phyloP scores from a whole-genome alignment of 202 grass and related monocot genomes.

The Setaria italica region DNA sequence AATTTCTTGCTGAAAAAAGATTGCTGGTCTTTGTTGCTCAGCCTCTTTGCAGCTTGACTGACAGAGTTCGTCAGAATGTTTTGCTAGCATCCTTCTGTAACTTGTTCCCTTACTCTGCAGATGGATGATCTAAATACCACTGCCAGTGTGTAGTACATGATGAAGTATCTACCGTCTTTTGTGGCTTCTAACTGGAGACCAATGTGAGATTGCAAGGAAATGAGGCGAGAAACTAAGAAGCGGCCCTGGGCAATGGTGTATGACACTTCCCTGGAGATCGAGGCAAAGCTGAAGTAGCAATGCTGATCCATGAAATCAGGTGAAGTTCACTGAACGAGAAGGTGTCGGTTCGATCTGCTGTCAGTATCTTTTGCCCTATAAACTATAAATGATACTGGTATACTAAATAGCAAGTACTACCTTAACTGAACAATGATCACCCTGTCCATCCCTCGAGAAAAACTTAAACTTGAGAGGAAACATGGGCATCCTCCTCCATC shows the following conservation, averaged over 20 bases:
- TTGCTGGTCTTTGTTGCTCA: not conserved
- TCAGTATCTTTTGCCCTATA: constrained; percentile 13
- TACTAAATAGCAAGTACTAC: not conserved
- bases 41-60: not conserved
- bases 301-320: constrained; percentile 29
- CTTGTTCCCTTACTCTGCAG: constrained; percentile 25
- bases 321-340: not conserved
- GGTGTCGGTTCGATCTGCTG: constrained; percentile 6
- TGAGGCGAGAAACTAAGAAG: not conserved
- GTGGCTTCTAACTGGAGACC: not conserved
- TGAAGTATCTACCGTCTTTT: not conserved
- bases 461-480: not conserved
- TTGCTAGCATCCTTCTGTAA: not conserved
- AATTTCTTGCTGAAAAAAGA: not conserved
- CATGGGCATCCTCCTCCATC: constrained; percentile 14
- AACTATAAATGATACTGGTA: not conserved
- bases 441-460: not conserved
- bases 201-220: not conserved
- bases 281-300: constrained; percentile 12
- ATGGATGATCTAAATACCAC: constrained; percentile 13
- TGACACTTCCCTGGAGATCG: not conserved
- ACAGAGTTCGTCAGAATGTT: not conserved
- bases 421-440: not conserved
- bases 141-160: not conserved
- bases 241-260: not conserved